A percentile compares a stretch with the other conserved stretches of the same genome.
Evolutionary conservation across 1,139 yeast species (phyloP).

Genomic region (Nakaseomyces nivariensis): DNA sequence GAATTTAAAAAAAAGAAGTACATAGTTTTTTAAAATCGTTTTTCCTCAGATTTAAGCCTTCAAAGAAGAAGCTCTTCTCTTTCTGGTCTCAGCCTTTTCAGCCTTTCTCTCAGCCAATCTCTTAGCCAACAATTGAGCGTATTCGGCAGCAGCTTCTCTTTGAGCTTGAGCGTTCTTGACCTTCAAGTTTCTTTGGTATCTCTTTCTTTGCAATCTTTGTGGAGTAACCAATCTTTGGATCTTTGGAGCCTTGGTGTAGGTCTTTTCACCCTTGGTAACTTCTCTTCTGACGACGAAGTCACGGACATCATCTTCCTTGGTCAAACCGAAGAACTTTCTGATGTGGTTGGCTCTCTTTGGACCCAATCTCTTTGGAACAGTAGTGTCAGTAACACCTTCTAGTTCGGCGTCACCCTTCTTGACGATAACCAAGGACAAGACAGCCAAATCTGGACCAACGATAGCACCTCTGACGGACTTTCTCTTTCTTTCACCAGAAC

Average conservation of each 20-base stretch:
- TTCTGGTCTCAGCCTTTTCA: constrained; percentile 94
- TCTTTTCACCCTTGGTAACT: constrained; percentile 94
- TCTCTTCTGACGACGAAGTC: constrained; percentile 98
- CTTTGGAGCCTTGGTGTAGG: constrained; percentile 99
- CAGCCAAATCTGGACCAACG: constrained; percentile 95
- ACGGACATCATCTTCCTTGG: constrained; percentile 94
- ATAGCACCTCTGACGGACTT: constrained; percentile 99
- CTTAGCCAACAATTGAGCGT: constrained; percentile 97
- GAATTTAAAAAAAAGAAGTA: not conserved
- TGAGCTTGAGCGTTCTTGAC: constrained; percentile 95
- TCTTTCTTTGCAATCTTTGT: constrained; percentile 98
- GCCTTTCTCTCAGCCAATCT: constrained; percentile 98
- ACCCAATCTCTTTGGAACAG: constrained; percentile 97
- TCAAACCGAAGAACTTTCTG: constrained; percentile 97
- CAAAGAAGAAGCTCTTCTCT: constrained; percentile 99
- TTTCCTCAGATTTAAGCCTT: constrained; percentile 46
- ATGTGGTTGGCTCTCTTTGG: constrained; percentile 99
- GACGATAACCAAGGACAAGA: constrained; percentile 82
- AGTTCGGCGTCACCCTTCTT: constrained; percentile 97
- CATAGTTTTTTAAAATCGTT: constrained; percentile 1
- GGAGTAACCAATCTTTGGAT: constrained; percentile 99
- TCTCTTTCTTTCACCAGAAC: constrained; percentile 99
- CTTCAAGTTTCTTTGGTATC: constrained; percentile 91
- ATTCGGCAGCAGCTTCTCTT: constrained; percentile 99
- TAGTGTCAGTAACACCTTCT: constrained; percentile 89